Base-by-base conservation (phyloP, 2,329 filamentous ascomycete species). In the Camillea tinctor region DNA sequence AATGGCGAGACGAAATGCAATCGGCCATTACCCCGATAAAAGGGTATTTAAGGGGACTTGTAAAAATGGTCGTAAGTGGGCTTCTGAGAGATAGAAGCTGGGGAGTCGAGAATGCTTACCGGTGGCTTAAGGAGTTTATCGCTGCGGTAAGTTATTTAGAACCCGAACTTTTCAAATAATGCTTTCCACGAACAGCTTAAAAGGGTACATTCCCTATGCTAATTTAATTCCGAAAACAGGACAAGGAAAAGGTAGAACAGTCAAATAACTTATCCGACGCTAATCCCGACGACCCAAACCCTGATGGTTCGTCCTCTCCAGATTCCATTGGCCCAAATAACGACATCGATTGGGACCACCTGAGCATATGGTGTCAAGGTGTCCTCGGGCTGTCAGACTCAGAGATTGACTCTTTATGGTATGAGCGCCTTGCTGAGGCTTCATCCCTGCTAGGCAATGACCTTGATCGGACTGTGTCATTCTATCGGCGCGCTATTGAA, bases 371-470 rank as follows among this genome's bases (percentile, higher is more conserved):
- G 64, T 66, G 64, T 36, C 64, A 60, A 52, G 36, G 44, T 19
- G 57, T 62, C 22, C 55, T 64, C 11, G 60, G 54, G 13, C 52
- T 63, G 36, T 24, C 56, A 3, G 56, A 64, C n/a, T 51, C 55
- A 11, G 64, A 64, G 13, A 58, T 68, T 19, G 50, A 67, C 48
- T 68, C 68, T 2, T 59, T 68, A 17, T 68, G 68, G 66, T 68
- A 64, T 20, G 66, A 68, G 56, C 66, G 66, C n/a, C 64, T 69
- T 7, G 68, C 66, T 11, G 51, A 63, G 26, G 36, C 48, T 20
- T 55, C 64, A 4, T 56, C 17, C 49, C 20, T 2, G 7, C 20
- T 55, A 2, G 17, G 22, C 3, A 50, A 23, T 15, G 26, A 56
- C n/a, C 15, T 30, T 30, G 48, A 23, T 11, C 50, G 40, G 11